A percentile compares a stretch with the other conserved stretches of the same genome.
phyloP scores from a whole-genome alignment of 2,329 filamentous ascomycete genomes.

The Ceratocystis alfenasii region DNA sequence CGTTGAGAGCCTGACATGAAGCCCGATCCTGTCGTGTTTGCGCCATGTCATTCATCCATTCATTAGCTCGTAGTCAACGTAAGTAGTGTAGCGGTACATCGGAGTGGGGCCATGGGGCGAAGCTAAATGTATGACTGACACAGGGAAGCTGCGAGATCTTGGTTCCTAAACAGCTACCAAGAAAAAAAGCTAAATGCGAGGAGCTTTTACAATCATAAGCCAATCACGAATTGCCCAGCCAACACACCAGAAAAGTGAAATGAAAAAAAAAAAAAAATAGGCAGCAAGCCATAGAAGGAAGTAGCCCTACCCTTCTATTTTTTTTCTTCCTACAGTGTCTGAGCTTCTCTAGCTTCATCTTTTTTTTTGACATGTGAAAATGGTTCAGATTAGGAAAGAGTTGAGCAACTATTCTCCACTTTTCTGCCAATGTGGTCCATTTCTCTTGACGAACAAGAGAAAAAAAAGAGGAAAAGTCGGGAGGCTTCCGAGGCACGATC shows the following conservation, averaged over 20 bases:
- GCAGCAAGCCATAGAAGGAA: neutral
- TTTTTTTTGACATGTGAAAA: constrained; percentile 23
- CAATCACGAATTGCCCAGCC: neutral
- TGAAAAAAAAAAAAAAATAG: neutral
- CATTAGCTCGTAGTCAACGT: neutral
- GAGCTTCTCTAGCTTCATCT: neutral
- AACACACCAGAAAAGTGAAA: neutral
- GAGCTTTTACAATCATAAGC: neutral
- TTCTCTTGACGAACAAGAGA: neutral
- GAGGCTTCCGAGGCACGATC: neutral
- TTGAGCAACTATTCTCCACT: constrained; percentile 2
- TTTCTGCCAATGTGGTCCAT: neutral
- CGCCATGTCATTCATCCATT: neutral
- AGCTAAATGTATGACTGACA: neutral
- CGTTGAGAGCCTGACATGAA: neutral
- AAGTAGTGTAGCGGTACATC: neutral
- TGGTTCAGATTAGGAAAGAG: constrained; percentile 14
- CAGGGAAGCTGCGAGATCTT: neutral
- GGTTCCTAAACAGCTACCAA: neutral
- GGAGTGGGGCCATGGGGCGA: neutral
- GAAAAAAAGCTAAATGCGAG: neutral
- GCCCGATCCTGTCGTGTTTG: neutral
- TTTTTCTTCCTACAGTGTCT: constrained; percentile 4
- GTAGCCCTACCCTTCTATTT: constrained; percentile 1
- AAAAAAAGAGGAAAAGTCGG: neutral